Evolutionary conservation across 805 yeast species (phyloP), one percentile per base, ranked within the genome.

Genomic region (Cyberlindnera petersonii): DNA sequence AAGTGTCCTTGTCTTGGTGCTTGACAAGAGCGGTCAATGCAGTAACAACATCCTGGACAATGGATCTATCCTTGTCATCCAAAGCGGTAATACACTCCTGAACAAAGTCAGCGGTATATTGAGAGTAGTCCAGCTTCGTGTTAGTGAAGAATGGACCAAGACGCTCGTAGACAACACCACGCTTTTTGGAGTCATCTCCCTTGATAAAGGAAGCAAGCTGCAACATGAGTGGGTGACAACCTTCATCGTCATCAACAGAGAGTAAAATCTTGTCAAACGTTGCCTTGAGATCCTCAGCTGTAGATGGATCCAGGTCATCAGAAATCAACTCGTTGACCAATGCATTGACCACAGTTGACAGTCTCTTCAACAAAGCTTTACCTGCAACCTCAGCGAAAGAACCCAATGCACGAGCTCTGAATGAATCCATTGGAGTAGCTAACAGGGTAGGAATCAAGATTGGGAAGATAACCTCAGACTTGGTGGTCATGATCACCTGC

Each of bases 371-470:
- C 48, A 88, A 65, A 0, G 95, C 86, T 26, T 77, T 61, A 19
- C 96, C 97, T 18, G 96, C 96, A 34, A 86, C 96, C 37, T 85
- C 79, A 1, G 95, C 94, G 59, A 89, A 72, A 0, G 94, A 78
- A 18, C 93, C 86, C 42, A 89, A 68, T 4, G 96, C 95, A 39
- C 75, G 72, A n/a, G 96, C 95, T 64, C 88, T 86, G 66, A 81
- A 81, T 0, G 77, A 69, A 50, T 86, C 86, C 39, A 89, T 79
- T 13, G 97, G 97, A 6, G 87, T 80, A 6, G 78, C 60, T 56
- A 91, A 69, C 56, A 93, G 71, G 0, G 95, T 76, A 31, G 98
- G 97, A 43, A 91, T 72, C 58, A 93, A 74, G 33, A 86, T 83
- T 34, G 98, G 97, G 88, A 94, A 88, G 40, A 94, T 86, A 4